Evolutionary conservation across 2,329 filamentous ascomycete species (phyloP), one percentile per base, ranked within the genome.

Genomic region (Pyricularia grisea): DNA sequence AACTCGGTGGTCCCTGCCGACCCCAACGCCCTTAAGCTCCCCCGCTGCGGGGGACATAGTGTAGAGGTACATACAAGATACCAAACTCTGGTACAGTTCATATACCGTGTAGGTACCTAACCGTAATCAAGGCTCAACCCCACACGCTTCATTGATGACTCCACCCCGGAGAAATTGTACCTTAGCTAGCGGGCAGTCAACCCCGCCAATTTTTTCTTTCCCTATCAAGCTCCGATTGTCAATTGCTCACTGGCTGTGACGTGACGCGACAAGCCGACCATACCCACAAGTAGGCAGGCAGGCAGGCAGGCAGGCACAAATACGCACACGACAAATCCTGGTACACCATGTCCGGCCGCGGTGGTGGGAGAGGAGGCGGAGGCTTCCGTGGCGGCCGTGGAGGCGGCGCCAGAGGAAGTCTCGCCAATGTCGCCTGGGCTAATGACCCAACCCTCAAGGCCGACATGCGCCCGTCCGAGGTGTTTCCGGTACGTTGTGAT

Each of bases 381-480:
- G 60, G 60, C 25, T 63, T 63, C 25, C 77, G 83, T 75, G 82
- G 85, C 72, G 82, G 83, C 72, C 82, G 83, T 50, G 81, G 85
- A 67, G 83, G 78, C 64, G 60, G 27, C 30, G 75, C 78, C 42
- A 70, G 76, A 9, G 74, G 75, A 66, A 71, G 76, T 9, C 70
- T 73, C 6, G 71, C 72, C 36, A 72, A 70, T 14, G 79, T 86
- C 68, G 82, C 85, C 0, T 87, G 85, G 83, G 82, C 82, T 60
- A 84, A 86, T 71, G 86, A 88, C 72, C 82, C 84, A 10, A 78
- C 77, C 55, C 76, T 81, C 68, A 76, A 78, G 27, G 75, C 81
- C 12, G 84, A 87, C 74, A 82, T 82, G 67, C 80, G 84, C 36
- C 86, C 86, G 7, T 84, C 84, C n/a, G 86, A 88, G 72, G 82